Base-by-base conservation (phyloP, 768 basidiomycete genomes). In the Megacollybia marginata region DNA sequence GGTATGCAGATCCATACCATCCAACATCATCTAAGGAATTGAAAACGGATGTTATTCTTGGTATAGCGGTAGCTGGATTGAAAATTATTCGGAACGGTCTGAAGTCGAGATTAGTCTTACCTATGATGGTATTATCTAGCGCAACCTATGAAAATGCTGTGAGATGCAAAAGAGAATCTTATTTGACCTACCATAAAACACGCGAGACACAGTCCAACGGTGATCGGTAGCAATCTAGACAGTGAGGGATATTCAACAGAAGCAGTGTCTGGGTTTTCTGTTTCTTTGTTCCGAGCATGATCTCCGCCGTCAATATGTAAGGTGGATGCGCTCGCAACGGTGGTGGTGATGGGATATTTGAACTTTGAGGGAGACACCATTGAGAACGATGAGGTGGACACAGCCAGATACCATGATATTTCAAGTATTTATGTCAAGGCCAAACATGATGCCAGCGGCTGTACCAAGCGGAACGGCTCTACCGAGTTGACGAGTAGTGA, bases 21-120 rank as follows among this genome's bases (percentile, higher is more conserved):
- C 60, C 57, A 8, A 65, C 58, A 19, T 64, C 57, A 34, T 54
- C 52, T 16, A 67, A 55, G 1, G 60, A 56, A 48, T 66, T 47
- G 46, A 67, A 67, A 34, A 61, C 50, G 33, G 62, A 61, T 12
- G 62, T 62, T 45, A 67, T 65, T 18, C 52, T 52, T 9, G 64
- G 65, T 33, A 62, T 60, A 2, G 61, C 62, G 31, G 60, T 59
- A 8, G 60, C 59, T 57, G 43, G 40, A 52, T 1, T 33, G 16
- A 19, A 46, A 13, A 35, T 20, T 7, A 7, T 1, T 19, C 11
- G 16, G 19, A 48, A 31, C 18, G 43, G 38, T 12, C n/a, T 9
- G 33, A 42, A 31, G 15, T 23, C n/a, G 42, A 9, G 11, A 42
- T 44, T 31, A 40, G 19, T 42, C 52, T 51, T 35, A 54, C 55